A percentile compares a stretch with the other conserved stretches of the same genome.
phyloP scores from a whole-genome alignment of 2,329 filamentous ascomycete species.

The Berkeleyomyces basicola region DNA sequence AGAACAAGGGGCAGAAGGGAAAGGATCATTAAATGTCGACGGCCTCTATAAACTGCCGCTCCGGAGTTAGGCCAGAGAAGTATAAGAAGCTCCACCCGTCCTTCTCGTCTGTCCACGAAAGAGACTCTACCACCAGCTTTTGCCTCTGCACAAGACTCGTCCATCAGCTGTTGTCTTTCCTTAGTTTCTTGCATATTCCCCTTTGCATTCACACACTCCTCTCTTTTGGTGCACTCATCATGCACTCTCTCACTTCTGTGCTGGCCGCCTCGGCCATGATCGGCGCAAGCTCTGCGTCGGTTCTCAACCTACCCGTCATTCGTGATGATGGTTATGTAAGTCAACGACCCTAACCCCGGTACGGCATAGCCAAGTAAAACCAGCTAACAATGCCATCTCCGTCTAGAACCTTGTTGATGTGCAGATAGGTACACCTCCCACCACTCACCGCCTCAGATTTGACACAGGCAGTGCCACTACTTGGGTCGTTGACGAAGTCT shows the following conservation, averaged over 20 bases:
- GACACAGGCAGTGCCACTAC: conserved; percentile 23
- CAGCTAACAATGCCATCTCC: background rate
- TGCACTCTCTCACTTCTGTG: conserved; percentile 10
- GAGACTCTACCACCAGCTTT: background rate
- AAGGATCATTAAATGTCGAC: too few species aligned
- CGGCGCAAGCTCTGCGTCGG: conserved; percentile 3
- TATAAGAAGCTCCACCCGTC: too few species aligned
- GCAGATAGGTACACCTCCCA: conserved; percentile 20
- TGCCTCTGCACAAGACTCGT: background rate
- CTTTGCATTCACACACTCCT: background rate
- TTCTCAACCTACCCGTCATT: conserved; percentile 11
- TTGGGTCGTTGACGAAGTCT: conserved; percentile 20
- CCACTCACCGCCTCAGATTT: conserved; percentile 19
- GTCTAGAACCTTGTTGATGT: conserved; percentile 10
- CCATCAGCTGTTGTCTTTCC: background rate
- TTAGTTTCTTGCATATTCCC: background rate
- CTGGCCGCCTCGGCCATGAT: conserved; percentile 10
- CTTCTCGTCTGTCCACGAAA: too few species aligned
- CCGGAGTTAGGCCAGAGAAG: too few species aligned
- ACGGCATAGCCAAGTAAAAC: background rate
- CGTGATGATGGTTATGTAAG: conserved; percentile 13
- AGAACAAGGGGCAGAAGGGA: too few species aligned
- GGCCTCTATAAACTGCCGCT: too few species aligned
- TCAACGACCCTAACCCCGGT: background rate
- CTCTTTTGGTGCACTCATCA: background rate